These are phyloP conservation scores for Naematelia encephala DNA, from an alignment of 768 basidiomycete species.

Conservation along the genomic window DNA sequence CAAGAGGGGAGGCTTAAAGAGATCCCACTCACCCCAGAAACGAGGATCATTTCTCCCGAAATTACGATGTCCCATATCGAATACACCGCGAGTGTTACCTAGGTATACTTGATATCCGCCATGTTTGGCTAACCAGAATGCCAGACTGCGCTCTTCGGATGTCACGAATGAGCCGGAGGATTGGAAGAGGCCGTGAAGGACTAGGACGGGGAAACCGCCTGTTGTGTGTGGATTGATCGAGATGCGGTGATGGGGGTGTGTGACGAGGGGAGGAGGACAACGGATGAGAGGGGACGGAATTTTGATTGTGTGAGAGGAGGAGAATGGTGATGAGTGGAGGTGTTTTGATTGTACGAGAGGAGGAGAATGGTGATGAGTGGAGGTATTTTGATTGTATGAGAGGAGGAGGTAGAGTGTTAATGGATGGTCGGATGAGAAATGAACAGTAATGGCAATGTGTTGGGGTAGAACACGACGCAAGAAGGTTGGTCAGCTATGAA, in stretches of 20 bases:
- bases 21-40: conserved; percentile 56
- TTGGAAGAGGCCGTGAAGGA: conserved; percentile 58
- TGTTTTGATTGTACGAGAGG: too few relatives aligned
- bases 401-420: too few relatives aligned
- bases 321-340: background rate
- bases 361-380: background rate
- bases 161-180: conserved; percentile 56
- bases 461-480: too few relatives aligned
- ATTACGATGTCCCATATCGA: conserved; percentile 56
- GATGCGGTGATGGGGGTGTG: background rate
- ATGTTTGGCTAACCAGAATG: conserved; percentile 57
- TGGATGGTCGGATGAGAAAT: too few relatives aligned
- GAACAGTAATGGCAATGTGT: too few relatives aligned
- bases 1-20: too few relatives aligned
- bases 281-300: too few relatives aligned
- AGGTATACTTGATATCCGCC: conserved; percentile 55
- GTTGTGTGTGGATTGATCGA: background rate
- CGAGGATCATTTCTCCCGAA: conserved; percentile 53
- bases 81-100: conserved; percentile 55
- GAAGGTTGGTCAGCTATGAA: too few relatives aligned
- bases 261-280: background rate
- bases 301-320: too few relatives aligned
- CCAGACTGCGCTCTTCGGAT: conserved; percentile 56
- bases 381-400: background rate
- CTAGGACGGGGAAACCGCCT: conserved; percentile 55